phyloP scores from a whole-genome alignment of 164 flowering plant species.

The Kingdonia uniflora region DNA sequence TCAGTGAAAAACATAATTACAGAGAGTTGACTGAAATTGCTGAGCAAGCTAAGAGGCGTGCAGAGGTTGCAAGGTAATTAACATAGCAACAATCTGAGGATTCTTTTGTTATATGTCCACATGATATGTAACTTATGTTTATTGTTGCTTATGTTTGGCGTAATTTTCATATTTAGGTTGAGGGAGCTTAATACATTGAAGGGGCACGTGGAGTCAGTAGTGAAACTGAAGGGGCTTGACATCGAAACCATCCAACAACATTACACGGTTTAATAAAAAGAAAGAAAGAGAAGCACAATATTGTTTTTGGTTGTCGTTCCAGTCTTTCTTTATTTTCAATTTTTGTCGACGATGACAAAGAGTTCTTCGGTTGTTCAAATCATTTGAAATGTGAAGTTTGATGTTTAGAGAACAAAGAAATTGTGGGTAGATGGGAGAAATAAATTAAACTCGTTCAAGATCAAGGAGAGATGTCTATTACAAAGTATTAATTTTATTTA shows the following conservation, averaged over 20 bases:
- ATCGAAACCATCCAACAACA: conserved; percentile 17
- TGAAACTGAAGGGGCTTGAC: conserved; percentile 20
- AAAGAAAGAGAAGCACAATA: neutral
- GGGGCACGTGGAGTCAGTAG: conserved; percentile 21
- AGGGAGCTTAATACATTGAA: conserved; percentile 21
- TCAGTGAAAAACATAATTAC: conserved; percentile 20
- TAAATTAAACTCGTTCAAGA: no score
- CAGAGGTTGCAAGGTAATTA: conserved; percentile 18
- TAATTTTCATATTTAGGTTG: conserved; percentile 8
- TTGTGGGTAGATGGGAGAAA: no score
- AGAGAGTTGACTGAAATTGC: conserved; percentile 17
- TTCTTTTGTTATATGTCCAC: neutral
- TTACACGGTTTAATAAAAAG: conserved; percentile 18
- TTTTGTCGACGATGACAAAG: no score
- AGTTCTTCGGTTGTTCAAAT: no score
- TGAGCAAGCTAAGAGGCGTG: conserved; percentile 20
- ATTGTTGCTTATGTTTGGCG: no score
- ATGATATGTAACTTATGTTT: neutral
- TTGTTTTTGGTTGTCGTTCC: no score
- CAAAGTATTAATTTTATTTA: no score
- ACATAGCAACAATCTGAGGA: neutral
- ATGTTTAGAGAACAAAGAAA: no score
- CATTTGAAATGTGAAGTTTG: no score
- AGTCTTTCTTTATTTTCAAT: no score
- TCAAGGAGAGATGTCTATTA: no score